These are phyloP conservation scores for Aspergillus chevalieri DNA, from an alignment of 2,329 filamentous ascomycete species.

Conservation along the genomic window DNA sequence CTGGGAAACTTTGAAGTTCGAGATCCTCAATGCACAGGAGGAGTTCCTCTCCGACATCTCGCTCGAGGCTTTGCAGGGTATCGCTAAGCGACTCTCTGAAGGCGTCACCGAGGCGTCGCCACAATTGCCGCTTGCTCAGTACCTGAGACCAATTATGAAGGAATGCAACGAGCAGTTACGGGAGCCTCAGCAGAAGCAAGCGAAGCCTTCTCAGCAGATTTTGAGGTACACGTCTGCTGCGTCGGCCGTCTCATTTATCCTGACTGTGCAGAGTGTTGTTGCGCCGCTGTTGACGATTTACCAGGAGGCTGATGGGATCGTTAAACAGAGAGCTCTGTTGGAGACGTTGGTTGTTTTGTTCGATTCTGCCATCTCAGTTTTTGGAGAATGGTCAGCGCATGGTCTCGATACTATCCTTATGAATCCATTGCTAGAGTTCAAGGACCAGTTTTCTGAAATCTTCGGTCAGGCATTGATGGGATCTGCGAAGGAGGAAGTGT, in stretches of 20 bases:
- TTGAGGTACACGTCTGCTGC: slow-evolving; percentile 52
- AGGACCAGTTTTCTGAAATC: slow-evolving; percentile 48
- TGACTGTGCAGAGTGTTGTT: slow-evolving; percentile 51
- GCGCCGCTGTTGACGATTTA: slow-evolving; percentile 56
- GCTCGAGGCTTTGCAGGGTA: slow-evolving; percentile 48
- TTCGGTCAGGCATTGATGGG: slow-evolving; percentile 52
- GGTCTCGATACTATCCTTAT: slow-evolving; percentile 31
- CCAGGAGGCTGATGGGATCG: slow-evolving; percentile 55
- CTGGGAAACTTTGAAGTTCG: slow-evolving; percentile 65
- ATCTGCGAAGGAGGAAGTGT: slow-evolving; percentile 45
- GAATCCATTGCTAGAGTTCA: slow-evolving; percentile 44
- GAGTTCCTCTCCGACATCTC: slow-evolving; percentile 59
- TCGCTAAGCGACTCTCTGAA: slow-evolving; percentile 51
- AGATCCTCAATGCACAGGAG: slow-evolving; percentile 61
- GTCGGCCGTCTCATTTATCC: slow-evolving; percentile 49
- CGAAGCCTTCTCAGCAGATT: slow-evolving; percentile 58
- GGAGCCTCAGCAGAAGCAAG: slow-evolving; percentile 64
- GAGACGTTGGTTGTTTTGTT: slow-evolving; percentile 56
- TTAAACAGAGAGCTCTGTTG: slow-evolving; percentile 57
- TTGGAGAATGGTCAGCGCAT: slow-evolving; percentile 49
- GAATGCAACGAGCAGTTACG: slow-evolving; percentile 64
- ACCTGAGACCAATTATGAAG: slow-evolving; percentile 56
- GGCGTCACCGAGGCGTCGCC: slow-evolving; percentile 33
- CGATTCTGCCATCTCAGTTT: slow-evolving; percentile 52
- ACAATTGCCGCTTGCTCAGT: slow-evolving; percentile 44